These are phyloP conservation scores for Schizonepeta tenuifolia DNA, from an alignment of 257 asterid species.

Conservation along the genomic window DNA sequence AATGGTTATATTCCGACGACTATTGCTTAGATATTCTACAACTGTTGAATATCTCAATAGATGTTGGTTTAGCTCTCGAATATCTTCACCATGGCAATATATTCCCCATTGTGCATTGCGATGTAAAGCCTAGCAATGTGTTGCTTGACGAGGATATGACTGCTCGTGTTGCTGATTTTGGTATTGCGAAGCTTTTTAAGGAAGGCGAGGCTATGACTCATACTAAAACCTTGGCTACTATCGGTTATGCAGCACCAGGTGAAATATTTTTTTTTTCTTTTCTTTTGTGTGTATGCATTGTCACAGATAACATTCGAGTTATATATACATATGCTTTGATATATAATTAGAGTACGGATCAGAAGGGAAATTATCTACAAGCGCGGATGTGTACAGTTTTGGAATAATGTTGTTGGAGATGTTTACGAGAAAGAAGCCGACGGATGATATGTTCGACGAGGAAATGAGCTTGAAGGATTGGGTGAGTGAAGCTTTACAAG, in stretches of 20 bases:
- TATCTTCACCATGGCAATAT: too few species aligned
- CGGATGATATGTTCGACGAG: slow-evolving; percentile 13
- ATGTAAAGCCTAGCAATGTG: too few species aligned
- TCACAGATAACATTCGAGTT: neutral
- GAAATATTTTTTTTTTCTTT: too few species aligned
- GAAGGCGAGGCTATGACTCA: too few species aligned
- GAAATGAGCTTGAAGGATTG: slow-evolving; percentile 15
- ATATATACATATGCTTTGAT: too few species aligned
- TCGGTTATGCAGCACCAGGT: slow-evolving; percentile 13
- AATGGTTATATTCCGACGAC: slow-evolving; percentile 14
- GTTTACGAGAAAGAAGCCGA: slow-evolving; percentile 17
- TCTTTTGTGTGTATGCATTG: neutral
- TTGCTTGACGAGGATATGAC: too few species aligned
- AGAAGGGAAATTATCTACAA: slow-evolving; percentile 15
- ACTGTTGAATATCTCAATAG: too few species aligned
- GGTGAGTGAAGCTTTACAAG: slow-evolving; percentile 10
- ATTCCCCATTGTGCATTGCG: too few species aligned
- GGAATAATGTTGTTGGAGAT: slow-evolving; percentile 23
- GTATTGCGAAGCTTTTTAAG: too few species aligned
- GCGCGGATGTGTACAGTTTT: slow-evolving; percentile 11
- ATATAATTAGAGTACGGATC: slow-evolving; percentile 20
- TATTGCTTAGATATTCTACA: neutral
- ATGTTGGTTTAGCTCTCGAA: too few species aligned
- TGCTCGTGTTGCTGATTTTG: too few species aligned
- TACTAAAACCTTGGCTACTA: too few species aligned